Base-by-base conservation (phyloP, 257 asterid species). In the Oldenlandia corymbosa region DNA sequence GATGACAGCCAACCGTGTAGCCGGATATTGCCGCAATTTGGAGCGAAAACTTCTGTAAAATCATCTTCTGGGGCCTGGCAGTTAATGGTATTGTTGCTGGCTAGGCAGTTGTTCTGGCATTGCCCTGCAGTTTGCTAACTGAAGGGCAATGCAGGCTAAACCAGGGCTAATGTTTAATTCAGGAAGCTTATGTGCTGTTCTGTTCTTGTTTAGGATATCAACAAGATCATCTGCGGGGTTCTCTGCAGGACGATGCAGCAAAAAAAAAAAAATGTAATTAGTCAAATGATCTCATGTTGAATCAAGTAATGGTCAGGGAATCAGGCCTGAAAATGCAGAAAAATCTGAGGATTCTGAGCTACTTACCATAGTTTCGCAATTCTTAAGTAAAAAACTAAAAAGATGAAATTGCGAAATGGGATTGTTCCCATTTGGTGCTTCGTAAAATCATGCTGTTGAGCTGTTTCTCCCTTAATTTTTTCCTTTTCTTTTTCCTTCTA, bases 131-230 rank as follows among this genome's bases (percentile, higher is more conserved):
- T 82, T 70, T 85, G 90, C 72, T n/a, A n/a, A n/a, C n/a, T n/a
- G n/a, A n/a, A 88, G 75, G 36, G 92, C 94, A 20, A 88, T 80
- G 86, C 96, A 88, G 39, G 94, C 96, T 4, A 88, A 86, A 63
- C 96, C 96, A 0, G 80, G 75, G 28, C 65, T 84, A 60, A 32
- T 66, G 34, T 73, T 76, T 39, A 88, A 84, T 60, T 67, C 68
- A 12, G 92, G 74, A 65, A 82, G 85, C 77, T 80, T 84, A n/a
- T 71, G 80, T 66, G 76, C 45, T n/a, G 92, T 85, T 75, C 96
- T 81, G 46, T 88, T 88, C n/a, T 60, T 68, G 81, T 88, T 88
- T 10, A 88, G 74, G 72, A 82, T 73, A 8, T 80, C 87, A 18
- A 81, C 82, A 65, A 88, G 79, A 41, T 88, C 90, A 16, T 84